Base-by-base conservation (phyloP, 23 red algal genomes). In the Gracilaria gracilis region DNA sequence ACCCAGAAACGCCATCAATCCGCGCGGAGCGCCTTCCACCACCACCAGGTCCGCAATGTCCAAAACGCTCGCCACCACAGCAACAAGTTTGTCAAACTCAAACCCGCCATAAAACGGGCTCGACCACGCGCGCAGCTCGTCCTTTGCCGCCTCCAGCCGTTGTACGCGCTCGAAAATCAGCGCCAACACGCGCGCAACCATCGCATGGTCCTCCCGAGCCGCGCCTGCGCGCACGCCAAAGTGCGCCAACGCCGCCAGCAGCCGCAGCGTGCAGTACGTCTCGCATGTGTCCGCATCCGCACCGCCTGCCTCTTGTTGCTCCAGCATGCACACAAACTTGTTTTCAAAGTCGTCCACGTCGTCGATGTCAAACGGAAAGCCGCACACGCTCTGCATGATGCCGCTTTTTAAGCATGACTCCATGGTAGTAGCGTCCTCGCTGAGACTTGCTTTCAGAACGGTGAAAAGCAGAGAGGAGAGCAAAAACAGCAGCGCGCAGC, bases 401-500 rank as follows among this genome's bases (percentile, higher is more conserved):
- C 72, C 72, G 25, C 67, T 40, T 9, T 40, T 73, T 5, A 73
- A 6, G 17, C 33, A 44, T 19, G 38, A 9, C 38, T 73, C 16
- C 4, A 73, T n/a, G 2, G 67, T 11, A 17, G 8, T 44, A 20
- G 0, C 34, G 5, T 73, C 7, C 1, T 23, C 17, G 11, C 16
- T 2, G 2, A 44, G 2, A 9, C 28, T 42, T 7, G 33, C 31
- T 6, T 73, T 73, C 38, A 73, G 23, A 73, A 73, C 24, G 33
- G 5, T 20, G 8, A 77, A 15, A 3, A 77, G 0, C 20, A 77
- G 0, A 1, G 72, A 77, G 16, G 72, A 48, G 8, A 77, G 72
- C 23, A 77, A 2, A 20, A 51, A 77, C 16, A 77, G 72, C 72
- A 51, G 46, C 72, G 72, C 72, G 25, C 72, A 77, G 19, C 72